Evolutionary conservation across 2,329 filamentous ascomycete genomes (phyloP), one percentile per base, ranked within the genome.

Genomic region (Dactylellina drechsleri): DNA sequence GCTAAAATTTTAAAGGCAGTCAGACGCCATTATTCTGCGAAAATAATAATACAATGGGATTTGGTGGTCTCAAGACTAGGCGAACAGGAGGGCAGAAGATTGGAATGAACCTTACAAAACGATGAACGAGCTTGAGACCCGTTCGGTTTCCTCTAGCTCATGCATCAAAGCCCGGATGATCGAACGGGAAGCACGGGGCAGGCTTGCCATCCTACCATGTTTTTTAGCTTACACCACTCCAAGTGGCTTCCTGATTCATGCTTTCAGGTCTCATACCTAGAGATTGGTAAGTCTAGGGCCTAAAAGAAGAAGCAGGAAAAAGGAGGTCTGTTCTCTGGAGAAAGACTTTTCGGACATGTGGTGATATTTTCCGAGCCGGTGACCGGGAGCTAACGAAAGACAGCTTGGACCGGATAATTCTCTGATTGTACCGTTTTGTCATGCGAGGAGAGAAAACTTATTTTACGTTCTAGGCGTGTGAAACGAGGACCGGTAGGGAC

Each of bases 401-500:
- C 3, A 31, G 31, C 54, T 31, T 45, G 40, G 41, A 15, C 59
- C 65, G 65, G 65, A 68, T 61, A 68, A 68, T 68, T 56, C 57
- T 68, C 49, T 60, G 20, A 13, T 18, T 61, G 36, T 20, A 49
- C 53, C 53, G 53, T 61, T 18, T 3, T 47, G 20, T 54, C 18
- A 23, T 41, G 45, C 41, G 23, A 28, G 40, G 56, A 36, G 31
- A 36, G 31, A 36, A 36, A 8, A 36, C 6, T 36, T 36, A 36
- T 10, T 10, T 36, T 36, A 36, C 10, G 31, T 36, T 36, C 40
- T 31, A 28, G 13, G 61, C 64, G 59, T 57, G 54, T 31, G 54
- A 45, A 31, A 57, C 43, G 28, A 50, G 58, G 47, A 50, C 16
- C 7, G 26, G 41, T n/a, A 61, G n/a, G 28, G 66, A 50, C 16